Percentiles rank a stretch among this genome's conserved stretches.
Conservation (phyloP, 179 eudicot species). For the Spergularia azorica region DNA sequence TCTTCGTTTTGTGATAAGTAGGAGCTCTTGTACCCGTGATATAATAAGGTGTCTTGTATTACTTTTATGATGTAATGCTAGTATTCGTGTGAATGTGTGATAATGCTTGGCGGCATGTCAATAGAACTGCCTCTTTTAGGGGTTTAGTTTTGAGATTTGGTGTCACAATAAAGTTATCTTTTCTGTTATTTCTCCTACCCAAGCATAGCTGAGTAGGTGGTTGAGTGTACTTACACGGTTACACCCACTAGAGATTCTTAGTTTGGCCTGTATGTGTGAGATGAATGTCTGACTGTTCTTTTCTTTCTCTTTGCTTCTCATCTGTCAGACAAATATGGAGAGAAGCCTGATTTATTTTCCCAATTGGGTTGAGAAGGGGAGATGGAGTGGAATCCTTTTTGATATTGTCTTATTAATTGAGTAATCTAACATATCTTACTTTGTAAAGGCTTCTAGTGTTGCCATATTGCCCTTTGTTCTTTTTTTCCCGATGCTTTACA, state of each 20-base stretch:
- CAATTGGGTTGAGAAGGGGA: neutral
- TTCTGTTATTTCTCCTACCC: neutral
- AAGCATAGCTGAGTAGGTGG: neutral
- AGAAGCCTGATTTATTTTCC: neutral
- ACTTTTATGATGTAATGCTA: slow-evolving; percentile 3
- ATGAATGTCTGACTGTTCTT: neutral
- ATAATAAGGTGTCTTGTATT: neutral
- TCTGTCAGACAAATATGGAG: neutral
- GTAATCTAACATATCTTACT: neutral
- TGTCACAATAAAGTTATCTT: neutral
- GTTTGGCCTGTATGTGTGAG: neutral
- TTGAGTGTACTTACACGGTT: neutral
- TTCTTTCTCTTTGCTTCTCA: neutral
- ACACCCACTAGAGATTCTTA: neutral
- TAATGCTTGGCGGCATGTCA: neutral
- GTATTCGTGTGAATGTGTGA: neutral
- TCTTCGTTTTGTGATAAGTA: neutral
- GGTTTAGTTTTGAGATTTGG: neutral
- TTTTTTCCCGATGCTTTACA: neutral
- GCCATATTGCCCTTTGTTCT: neutral
- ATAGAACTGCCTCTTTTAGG: neutral
- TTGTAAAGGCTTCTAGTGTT: neutral
- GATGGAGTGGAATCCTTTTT: neutral
- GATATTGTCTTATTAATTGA: neutral
- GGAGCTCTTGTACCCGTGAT: neutral